Percentiles rank a stretch among this genome's conserved stretches.
Evolutionary conservation across 78 protist genomes (phyloP).

Genomic region (Dictyostelium intermedium): DNA sequence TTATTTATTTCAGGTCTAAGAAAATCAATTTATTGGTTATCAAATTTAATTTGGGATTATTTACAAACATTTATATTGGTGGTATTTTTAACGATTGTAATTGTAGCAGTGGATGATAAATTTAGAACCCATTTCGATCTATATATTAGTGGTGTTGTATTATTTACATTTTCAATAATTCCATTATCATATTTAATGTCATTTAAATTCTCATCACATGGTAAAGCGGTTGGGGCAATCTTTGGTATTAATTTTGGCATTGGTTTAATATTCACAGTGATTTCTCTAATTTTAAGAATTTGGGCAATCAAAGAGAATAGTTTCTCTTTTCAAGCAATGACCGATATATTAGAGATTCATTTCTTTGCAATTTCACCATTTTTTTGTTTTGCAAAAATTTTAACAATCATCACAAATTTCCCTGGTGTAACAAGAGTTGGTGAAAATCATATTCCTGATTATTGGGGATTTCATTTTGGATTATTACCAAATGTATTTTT

Average conservation of each 20-base stretch:
- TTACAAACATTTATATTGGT: background rate
- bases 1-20: slow-evolving; percentile 23
- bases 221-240: slow-evolving; percentile 5
- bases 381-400: background rate
- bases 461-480: background rate
- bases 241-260: background rate
- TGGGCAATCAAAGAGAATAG: background rate
- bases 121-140: background rate
- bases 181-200: slow-evolving; percentile 18
- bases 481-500: background rate
- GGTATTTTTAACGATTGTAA: background rate
- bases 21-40: slow-evolving; percentile 1
- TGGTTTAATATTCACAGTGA: background rate
- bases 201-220: background rate
- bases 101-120: background rate
- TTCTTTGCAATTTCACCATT: slow-evolving; percentile 12
- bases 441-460: background rate
- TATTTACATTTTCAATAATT: background rate
- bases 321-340: background rate
- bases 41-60: slow-evolving; percentile 20
- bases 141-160: background rate
- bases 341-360: background rate
- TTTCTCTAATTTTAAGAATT: background rate
- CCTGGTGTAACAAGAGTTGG: background rate
- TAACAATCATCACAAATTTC: background rate